Percentiles rank a stretch among this genome's conserved stretches.
These are phyloP conservation scores for Fraxinus sp. DNA, from an alignment of 305 asterid genomes.

Conservation along the genomic window DNA sequence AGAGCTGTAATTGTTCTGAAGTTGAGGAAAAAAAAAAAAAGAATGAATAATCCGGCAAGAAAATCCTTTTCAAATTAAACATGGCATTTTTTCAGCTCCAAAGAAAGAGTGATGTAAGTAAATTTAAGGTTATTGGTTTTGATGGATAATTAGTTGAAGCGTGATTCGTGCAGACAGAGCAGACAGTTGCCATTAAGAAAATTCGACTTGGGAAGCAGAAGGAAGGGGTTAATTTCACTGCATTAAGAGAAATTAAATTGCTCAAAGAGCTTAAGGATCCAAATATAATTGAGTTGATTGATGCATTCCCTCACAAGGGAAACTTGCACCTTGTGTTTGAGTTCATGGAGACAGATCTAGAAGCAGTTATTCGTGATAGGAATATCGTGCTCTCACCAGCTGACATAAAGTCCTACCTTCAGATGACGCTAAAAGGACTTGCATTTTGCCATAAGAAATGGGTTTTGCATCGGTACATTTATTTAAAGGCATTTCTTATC, in stretches of 20 bases:
- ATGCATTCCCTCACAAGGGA: conserved; percentile 86
- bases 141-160: neutral
- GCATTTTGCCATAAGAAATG: conserved; percentile 89
- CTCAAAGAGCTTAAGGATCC: conserved; percentile 94
- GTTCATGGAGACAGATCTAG: conserved; percentile 98
- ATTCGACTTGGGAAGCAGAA: conserved; percentile 94
- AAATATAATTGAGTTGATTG: conserved; percentile 79
- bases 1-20: neutral
- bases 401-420: conserved; percentile 88
- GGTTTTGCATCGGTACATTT: conserved; percentile 86
- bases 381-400: conserved; percentile 91
- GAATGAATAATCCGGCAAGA: neutral
- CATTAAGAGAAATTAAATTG: conserved; percentile 87
- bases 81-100: neutral
- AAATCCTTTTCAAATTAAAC: neutral
- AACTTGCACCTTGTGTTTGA: conserved; percentile 97
- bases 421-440: conserved; percentile 95
- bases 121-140: neutral
- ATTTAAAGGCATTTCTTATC: conserved; percentile 16
- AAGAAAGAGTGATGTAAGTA: neutral
- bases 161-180: conserved; percentile 67
- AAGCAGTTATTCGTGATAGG: conserved; percentile 94
- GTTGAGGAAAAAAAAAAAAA: neutral
- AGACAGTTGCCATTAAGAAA: conserved; percentile 91
- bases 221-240: conserved; percentile 97